Base-by-base conservation (phyloP, 1,139 yeast genomes). In the Candida mesenterica region DNA sequence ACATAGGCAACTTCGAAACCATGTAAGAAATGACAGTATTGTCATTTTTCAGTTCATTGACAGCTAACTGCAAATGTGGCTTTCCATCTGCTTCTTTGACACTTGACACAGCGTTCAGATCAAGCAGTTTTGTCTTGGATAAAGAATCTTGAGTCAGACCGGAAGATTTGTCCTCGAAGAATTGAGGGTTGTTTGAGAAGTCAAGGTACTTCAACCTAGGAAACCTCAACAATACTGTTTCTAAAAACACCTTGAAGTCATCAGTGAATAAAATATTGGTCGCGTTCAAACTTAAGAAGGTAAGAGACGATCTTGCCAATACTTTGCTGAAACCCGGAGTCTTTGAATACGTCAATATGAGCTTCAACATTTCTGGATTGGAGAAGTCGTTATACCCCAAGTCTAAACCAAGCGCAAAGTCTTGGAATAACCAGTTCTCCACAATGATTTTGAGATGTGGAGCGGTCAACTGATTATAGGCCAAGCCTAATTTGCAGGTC, bases 351-450 rank as follows among this genome's bases (percentile, higher is more conserved):
- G 62, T 66, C 20, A 59, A 40, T 4, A 68, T 38, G 3, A 57
- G 53, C 19, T 52, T 51, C 26, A 62, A 37, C 50, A 59, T 59
- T 6, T 55, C 50, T 3, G 50, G 34, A n/a, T 66, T 55, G 58
- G 60, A 63, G 40, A 84, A 61, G 52, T 82, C 87, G 50, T 84
- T 84, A 52, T 77, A 84, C 0, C 88, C 94, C 15, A 84, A 45
- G 61, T 84, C 94, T 15, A 83, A 44, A 1, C 92, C 92, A 20
- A 66, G 48, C 1, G 65, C 71, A 44, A 56, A 59, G 7, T 55
- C 57, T 28, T 55, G 51, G 34, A 64, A 61, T 13, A 68, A 38
- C 72, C 73, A 70, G 33, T 54, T 44, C 14, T 70, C 64, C 3
- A 79, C 70, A 16, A 82, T 43, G 3, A 74, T 53, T 37, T 65